Conservation (phyloP, 2,329 filamentous ascomycete genomes). For the Alternaria hordeiaustralica region DNA sequence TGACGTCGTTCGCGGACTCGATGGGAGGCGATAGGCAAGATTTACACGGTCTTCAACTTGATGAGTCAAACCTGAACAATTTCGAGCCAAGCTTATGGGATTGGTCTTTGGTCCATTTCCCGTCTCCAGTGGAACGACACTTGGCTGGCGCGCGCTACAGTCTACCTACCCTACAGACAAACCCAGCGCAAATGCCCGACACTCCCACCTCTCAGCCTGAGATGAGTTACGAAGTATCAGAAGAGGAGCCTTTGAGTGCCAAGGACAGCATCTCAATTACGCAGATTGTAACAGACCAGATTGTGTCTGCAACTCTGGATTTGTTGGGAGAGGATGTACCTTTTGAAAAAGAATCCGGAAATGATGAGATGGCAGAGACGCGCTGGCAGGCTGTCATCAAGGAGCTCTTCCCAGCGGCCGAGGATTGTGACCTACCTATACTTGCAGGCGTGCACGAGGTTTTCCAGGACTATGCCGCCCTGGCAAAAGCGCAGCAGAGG, state of each 20-base stretch:
- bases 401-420: conserved; percentile 38
- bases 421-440: conserved; percentile 39
- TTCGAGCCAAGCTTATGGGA: conserved; percentile 47
- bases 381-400: conserved; percentile 34
- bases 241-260: conserved; percentile 51
- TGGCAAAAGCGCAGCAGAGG: conserved; percentile 45
- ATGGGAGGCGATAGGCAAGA: conserved; percentile 38
- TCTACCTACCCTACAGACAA: conserved; percentile 37
- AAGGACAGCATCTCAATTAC: conserved; percentile 71
- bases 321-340: conserved; percentile 32
- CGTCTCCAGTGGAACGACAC: conserved; percentile 32
- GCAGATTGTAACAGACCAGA: conserved; percentile 75
- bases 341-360: background rate
- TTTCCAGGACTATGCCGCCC: conserved; percentile 47
- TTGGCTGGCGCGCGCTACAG: conserved; percentile 29
- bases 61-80: conserved; percentile 31
- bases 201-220: conserved; percentile 46
- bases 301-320: conserved; percentile 60
- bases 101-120: conserved; percentile 45
- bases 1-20: conserved; percentile 45
- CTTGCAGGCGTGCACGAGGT: conserved; percentile 54
- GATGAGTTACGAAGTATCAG: conserved; percentile 26
- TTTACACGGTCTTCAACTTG: conserved; percentile 33
- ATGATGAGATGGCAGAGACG: conserved; percentile 26
- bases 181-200: conserved; percentile 33